A percentile compares a stretch with the other conserved stretches of the same genome.
Conservation (phyloP, 345 rosid species). For the Arabidopsis arenosa region DNA sequence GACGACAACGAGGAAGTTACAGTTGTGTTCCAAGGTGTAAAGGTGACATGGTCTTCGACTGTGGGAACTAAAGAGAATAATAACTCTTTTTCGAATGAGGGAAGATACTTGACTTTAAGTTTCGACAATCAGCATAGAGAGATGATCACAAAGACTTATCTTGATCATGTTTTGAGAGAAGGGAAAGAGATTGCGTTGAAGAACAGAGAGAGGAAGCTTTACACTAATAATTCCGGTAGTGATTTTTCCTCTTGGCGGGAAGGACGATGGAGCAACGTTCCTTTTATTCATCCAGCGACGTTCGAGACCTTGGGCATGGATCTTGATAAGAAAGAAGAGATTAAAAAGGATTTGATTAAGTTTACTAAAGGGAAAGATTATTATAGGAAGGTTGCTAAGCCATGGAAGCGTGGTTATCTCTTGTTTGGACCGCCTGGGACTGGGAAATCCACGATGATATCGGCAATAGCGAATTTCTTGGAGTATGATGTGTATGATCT, state of each 20-base stretch:
- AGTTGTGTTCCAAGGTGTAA: too few species aligned
- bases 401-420: constrained; percentile 75
- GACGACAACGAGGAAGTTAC: too few species aligned
- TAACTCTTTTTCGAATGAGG: too few species aligned
- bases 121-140: too few species aligned
- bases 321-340: constrained; percentile 49
- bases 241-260: background rate
- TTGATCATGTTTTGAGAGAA: too few species aligned
- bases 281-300: constrained; percentile 56
- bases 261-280: constrained; percentile 43
- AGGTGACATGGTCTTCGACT: too few species aligned
- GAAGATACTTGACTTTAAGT: too few species aligned
- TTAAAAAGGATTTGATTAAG: constrained; percentile 54
- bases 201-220: too few species aligned
- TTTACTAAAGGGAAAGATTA: constrained; percentile 58
- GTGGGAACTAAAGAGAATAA: too few species aligned
- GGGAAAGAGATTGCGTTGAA: too few species aligned
- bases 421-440: constrained; percentile 70
- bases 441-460: constrained; percentile 68
- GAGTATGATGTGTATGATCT: constrained; percentile 66
- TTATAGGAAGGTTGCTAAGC: constrained; percentile 56
- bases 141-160: too few species aligned
- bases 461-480: constrained; percentile 63
- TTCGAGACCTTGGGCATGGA: constrained; percentile 67
- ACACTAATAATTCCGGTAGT: too few species aligned